Evolutionary conservation across 208 protist species (phyloP).

Genomic region (Acanthamoeba royreba): DNA sequence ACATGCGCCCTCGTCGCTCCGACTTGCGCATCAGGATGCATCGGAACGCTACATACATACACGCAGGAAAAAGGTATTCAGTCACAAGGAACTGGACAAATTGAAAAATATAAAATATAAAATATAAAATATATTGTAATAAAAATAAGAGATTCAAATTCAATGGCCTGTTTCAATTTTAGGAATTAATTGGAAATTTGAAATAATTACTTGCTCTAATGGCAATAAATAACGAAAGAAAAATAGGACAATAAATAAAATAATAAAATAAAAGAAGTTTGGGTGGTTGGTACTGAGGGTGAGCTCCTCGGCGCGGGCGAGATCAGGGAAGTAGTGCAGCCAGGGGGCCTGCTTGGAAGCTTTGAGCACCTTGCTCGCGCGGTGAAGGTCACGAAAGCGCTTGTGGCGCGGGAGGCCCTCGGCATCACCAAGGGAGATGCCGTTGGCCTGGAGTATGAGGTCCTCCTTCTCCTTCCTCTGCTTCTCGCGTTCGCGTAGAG

Average conservation of each 20-base stretch:
- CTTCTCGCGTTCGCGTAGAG: not conserved
- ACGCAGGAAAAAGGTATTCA: too few species aligned
- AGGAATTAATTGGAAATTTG: too few species aligned
- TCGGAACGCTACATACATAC: not conserved
- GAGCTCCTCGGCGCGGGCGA: constrained; percentile 8
- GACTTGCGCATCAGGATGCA: not conserved
- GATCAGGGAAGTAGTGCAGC: not conserved
- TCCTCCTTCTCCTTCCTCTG: constrained; percentile 7
- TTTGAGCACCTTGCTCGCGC: not conserved
- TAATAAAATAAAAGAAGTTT: not conserved
- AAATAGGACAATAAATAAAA: not conserved
- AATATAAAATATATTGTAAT: not conserved
- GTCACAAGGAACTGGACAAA: too few species aligned
- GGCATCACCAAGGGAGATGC: not conserved
- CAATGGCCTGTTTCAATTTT: too few species aligned
- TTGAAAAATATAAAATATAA: not conserved
- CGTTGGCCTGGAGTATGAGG: not conserved
- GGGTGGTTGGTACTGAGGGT: not conserved
- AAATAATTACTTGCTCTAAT: too few species aligned
- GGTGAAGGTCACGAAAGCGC: not conserved
- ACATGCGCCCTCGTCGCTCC: not conserved
- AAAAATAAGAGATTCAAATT: too few species aligned
- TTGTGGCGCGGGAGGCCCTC: not conserved
- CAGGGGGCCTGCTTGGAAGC: constrained; percentile 39
- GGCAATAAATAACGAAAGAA: too few species aligned